phyloP scores from a whole-genome alignment of 2,329 filamentous ascomycete species.

The Fusarium poae region DNA sequence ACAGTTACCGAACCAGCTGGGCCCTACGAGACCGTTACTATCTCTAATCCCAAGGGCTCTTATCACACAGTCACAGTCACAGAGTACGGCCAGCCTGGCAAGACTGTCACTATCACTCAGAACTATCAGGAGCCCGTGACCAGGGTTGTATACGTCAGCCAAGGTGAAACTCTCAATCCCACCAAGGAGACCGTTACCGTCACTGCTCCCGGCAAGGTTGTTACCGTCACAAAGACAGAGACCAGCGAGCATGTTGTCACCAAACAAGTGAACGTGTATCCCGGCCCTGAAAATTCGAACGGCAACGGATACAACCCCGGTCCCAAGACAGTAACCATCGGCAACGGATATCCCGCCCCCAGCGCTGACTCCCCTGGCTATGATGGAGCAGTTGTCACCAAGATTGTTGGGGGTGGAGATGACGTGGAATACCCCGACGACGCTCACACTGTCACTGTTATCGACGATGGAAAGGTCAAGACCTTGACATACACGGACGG shows the following conservation, averaged over 20 bases:
- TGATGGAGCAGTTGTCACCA: conserved; percentile 27
- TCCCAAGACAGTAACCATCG: conserved; percentile 35
- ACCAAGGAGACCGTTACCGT: conserved; percentile 49
- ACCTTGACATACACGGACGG: conserved; percentile 34
- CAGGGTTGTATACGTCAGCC: conserved; percentile 40
- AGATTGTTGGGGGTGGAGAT: conserved; percentile 10
- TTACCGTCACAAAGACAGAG: conserved; percentile 45
- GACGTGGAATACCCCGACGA: conserved; percentile 4
- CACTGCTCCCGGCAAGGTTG: conserved; percentile 42
- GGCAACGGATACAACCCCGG: conserved; percentile 19
- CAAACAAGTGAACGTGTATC: conserved; percentile 37
- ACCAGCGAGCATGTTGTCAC: conserved; percentile 42
- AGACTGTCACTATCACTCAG: conserved; percentile 37
- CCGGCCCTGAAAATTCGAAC: conserved; percentile 18
- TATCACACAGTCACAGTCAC: conserved; percentile 39
- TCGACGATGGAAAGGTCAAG: conserved; percentile 37
- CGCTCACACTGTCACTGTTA: conserved; percentile 33
- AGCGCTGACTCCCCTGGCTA: conserved; percentile 29
- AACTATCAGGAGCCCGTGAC: conserved; percentile 31
- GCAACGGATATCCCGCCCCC: conserved; percentile 19
- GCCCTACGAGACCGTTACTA: conserved; percentile 34
- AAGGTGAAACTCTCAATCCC: conserved; percentile 34
- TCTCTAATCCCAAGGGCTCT: conserved; percentile 31
- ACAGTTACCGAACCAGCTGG: conserved; percentile 47
- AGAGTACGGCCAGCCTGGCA: conserved; percentile 19